Evolutionary conservation across 352 stramenopile genomes (phyloP).

Genomic region (Pythium rishiriense): DNA sequence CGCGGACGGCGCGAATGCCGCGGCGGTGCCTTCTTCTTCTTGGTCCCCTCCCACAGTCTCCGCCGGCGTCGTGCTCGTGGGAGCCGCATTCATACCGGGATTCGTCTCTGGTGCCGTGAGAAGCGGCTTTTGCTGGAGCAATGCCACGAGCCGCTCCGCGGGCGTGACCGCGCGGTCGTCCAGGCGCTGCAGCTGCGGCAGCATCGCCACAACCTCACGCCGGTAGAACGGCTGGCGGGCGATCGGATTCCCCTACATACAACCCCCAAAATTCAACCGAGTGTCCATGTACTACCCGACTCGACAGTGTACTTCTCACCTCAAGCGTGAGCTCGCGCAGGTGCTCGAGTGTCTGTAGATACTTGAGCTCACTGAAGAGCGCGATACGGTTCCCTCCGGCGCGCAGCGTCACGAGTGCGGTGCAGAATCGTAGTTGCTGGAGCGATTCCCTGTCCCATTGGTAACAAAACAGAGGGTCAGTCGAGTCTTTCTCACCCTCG

Average conservation of each 20-base stretch:
- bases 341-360: slow-evolving; percentile 42
- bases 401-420: slow-evolving; percentile 41
- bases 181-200: slow-evolving; percentile 53
- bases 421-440: slow-evolving; percentile 31
- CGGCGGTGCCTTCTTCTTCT: slow-evolving; percentile 3
- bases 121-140: slow-evolving; percentile 48
- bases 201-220: slow-evolving; percentile 50
- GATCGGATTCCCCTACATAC: slow-evolving; percentile 52
- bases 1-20: background rate
- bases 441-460: slow-evolving; percentile 42
- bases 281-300: too few relatives aligned
- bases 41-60: too few relatives aligned
- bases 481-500: background rate
- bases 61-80: background rate
- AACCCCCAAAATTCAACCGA: background rate
- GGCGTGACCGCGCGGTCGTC: slow-evolving; percentile 43
- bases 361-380: slow-evolving; percentile 58
- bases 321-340: slow-evolving; percentile 48
- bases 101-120: slow-evolving; percentile 2
- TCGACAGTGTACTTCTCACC: slow-evolving; percentile 24
- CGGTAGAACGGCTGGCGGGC: slow-evolving; percentile 40
- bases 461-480: background rate
- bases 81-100: background rate
- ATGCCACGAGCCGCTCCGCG: slow-evolving; percentile 50
- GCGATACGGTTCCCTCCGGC: slow-evolving; percentile 43